phyloP scores from a whole-genome alignment of 495 filamentous ascomycete genomes.

The Tuber indicum region DNA sequence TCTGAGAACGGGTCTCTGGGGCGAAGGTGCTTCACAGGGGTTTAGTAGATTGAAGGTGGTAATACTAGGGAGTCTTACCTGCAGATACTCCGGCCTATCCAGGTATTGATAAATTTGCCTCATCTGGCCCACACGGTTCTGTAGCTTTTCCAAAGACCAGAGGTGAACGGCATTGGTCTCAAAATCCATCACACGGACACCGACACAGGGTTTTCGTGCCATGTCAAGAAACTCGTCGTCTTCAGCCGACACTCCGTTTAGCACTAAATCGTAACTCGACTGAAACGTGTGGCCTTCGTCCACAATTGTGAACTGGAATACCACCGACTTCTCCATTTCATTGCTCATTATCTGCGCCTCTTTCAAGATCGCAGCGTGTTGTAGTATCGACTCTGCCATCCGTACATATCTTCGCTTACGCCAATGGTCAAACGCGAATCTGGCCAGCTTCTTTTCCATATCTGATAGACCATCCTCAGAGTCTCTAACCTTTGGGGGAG shows the following conservation, averaged over 20 bases:
- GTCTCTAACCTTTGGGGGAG: conserved; percentile 44
- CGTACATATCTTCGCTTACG: conserved; percentile 76
- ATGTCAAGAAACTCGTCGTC: conserved; percentile 78
- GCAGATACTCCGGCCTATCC: conserved; percentile 85
- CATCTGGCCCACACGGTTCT: conserved; percentile 81
- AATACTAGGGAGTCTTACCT: conserved; percentile 42
- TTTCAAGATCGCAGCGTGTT: conserved; percentile 79
- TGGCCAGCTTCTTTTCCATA: conserved; percentile 64
- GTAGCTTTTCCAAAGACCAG: conserved; percentile 91
- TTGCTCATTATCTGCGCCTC: conserved; percentile 98
- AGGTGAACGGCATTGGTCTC: conserved; percentile 78
- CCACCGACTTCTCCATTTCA: conserved; percentile 85
- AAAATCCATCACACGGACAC: conserved; percentile 85
- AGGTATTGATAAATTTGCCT: conserved; percentile 94
- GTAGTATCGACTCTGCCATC: conserved; percentile 89
- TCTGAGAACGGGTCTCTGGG: conserved; percentile 83
- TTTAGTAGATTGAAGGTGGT: conserved; percentile 52
- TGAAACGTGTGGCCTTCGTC: conserved; percentile 80
- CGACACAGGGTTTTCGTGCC: conserved; percentile 82
- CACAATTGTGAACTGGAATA: conserved; percentile 91
- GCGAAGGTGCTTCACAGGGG: conserved; percentile 52
- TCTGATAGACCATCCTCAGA: conserved; percentile 59
- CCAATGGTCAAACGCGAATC: conserved; percentile 64
- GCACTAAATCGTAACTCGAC: conserved; percentile 91
- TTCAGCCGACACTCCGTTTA: conserved; percentile 81